Evolutionary conservation across 2,329 filamentous ascomycete species (phyloP), one percentile per base, ranked within the genome.

Genomic region (Sclerotinia subarctica): DNA sequence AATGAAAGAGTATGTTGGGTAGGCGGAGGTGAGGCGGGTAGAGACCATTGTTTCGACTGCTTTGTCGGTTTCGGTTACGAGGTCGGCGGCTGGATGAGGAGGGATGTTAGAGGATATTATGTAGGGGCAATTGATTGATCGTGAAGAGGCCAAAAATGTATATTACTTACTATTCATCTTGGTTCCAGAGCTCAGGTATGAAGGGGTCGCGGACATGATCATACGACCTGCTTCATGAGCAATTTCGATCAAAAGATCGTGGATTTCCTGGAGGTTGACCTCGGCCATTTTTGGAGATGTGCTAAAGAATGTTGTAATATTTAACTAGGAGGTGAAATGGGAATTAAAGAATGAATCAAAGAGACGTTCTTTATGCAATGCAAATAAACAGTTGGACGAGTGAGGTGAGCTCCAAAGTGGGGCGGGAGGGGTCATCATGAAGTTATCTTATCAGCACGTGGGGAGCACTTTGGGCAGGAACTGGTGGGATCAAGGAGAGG

Each of bases 21-120:
- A 89, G 24, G 81, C 78, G 21, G 78, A 71, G 3, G 78, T 79
- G 19, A 90, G 82, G 52, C 81, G 81, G 21, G 79, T 77, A 10
- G 83, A 84, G 66, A 90, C 85, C 81, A 88, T 86, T 64, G 82
- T 80, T 77, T 90, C 88, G 64, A 90, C 86, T 17, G 85, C 86
- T 76, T 87, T 83, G 79, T 90, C 88, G 26, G 86, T 85, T 76
- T 90, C 88, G 32, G 88, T 90, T 53, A 90, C 88, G 63, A 90
- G 85, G 76, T 90, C 88, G 74, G 86, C 86, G 66, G 88, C 88
- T 90, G 72, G 6, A 38, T 51, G 11, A n/a, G 11, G 17, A 15
- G 8, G 17, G 17, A 8, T 53, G 26, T 35, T 15, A 59, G 52
- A n/a, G 57, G 65, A 69, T 32, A 72, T 60, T n/a, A 42, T 15